phyloP scores from a whole-genome alignment of 306 rosid species.

The Leucaena leucocephala region DNA sequence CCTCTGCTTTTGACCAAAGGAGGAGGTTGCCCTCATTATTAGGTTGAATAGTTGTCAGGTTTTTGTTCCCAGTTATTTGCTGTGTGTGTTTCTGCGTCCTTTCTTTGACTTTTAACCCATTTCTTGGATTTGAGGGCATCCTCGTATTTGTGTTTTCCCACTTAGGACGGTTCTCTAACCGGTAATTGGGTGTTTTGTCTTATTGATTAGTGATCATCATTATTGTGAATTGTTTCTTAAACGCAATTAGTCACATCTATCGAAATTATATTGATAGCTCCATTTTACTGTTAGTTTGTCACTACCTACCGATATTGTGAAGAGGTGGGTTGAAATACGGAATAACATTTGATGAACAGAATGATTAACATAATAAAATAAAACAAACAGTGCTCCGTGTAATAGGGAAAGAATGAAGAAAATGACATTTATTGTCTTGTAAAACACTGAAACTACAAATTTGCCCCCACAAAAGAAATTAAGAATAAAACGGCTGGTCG shows the following conservation, averaged over 20 bases:
- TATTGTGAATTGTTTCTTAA: not conserved
- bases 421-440: no score
- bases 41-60: not conserved
- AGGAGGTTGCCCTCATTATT: not conserved
- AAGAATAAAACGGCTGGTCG: no score
- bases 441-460: no score
- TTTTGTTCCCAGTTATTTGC: not conserved
- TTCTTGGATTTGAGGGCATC: not conserved
- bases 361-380: no score
- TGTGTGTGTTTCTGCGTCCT: not conserved
- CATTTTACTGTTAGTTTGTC: no score
- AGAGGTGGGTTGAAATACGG: no score
- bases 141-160: not conserved
- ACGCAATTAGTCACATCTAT: not conserved
- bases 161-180: not conserved
- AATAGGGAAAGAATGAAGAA: no score
- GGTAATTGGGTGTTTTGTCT: not conserved
- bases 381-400: no score
- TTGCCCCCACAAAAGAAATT: no score
- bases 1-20: slow-evolving; percentile 52
- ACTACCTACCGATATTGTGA: no score
- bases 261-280: not conserved
- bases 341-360: no score
- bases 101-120: not conserved
- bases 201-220: not conserved